These are phyloP conservation scores for Staphylotrichum longicolle DNA, from an alignment of 495 filamentous ascomycete genomes.

Conservation along the genomic window DNA sequence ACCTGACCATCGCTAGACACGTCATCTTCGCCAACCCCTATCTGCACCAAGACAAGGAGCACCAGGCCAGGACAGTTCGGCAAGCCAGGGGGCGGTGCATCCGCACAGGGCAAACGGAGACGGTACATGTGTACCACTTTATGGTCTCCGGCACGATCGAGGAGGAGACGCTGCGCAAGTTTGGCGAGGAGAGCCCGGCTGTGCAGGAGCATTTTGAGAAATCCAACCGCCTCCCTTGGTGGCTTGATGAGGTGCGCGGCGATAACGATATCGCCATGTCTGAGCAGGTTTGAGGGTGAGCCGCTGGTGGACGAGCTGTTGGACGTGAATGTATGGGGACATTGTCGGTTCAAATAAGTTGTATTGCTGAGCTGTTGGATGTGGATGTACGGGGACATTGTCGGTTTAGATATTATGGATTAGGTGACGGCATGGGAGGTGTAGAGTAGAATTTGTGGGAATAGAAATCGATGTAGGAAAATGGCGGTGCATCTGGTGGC, in stretches of 20 bases:
- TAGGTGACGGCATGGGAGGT: too few relatives aligned
- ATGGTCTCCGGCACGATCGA: slow-evolving; percentile 64
- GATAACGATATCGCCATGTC: too few relatives aligned
- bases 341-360: neutral
- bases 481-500: neutral
- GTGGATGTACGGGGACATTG: too few relatives aligned
- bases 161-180: slow-evolving; percentile 59
- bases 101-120: slow-evolving; percentile 65
- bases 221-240: slow-evolving; percentile 6
- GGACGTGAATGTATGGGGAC: neutral
- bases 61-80: slow-evolving; percentile 59
- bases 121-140: slow-evolving; percentile 70
- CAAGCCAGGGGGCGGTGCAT: slow-evolving; percentile 71
- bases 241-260: slow-evolving; percentile 9
- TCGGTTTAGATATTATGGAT: too few relatives aligned
- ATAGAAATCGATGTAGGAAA: neutral
- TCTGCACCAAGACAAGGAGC: slow-evolving; percentile 47
- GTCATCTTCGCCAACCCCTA: slow-evolving; percentile 71
- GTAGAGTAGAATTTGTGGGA: too few relatives aligned
- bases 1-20: slow-evolving; percentile 73
- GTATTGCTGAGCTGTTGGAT: too few relatives aligned
- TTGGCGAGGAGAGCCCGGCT: neutral
- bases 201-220: slow-evolving; percentile 16
- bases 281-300: too few relatives aligned
- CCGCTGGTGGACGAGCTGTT: neutral